Conservation (phyloP, 2,329 filamentous ascomycete species). For the Fusarium illudens region DNA sequence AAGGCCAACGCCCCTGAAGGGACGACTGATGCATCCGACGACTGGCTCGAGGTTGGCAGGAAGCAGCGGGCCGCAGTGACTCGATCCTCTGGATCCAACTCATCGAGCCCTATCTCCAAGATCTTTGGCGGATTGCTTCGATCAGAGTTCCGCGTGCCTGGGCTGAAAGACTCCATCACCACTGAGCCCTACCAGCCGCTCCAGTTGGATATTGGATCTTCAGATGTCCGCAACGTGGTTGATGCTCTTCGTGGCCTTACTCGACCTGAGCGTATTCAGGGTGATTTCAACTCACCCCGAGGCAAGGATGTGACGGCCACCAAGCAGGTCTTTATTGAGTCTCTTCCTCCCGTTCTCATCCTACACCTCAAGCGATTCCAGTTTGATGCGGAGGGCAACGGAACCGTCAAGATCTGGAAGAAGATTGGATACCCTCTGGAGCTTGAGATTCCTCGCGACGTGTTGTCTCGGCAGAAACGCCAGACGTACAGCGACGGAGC, state of each 20-base stretch:
- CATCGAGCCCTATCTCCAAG: conserved; percentile 86
- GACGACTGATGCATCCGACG: conserved; percentile 49
- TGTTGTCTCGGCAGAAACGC: conserved; percentile 78
- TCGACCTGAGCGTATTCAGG: conserved; percentile 82
- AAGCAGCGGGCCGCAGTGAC: conserved; percentile 90
- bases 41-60: conserved; percentile 92
- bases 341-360: conserved; percentile 88
- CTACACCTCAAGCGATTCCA: conserved; percentile 97
- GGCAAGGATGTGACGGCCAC: conserved; percentile 81
- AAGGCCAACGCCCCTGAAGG: conserved; percentile 42
- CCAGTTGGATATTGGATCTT: conserved; percentile 90
- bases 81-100: conserved; percentile 79
- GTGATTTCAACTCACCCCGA: conserved; percentile 81
- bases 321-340: conserved; percentile 95
- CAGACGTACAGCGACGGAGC: conserved; percentile 70
- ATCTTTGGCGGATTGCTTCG: conserved; percentile 93
- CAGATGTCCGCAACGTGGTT: conserved; percentile 87
- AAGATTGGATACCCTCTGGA: conserved; percentile 95
- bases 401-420: conserved; percentile 98
- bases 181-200: conserved; percentile 93
- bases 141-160: conserved; percentile 87
- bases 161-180: conserved; percentile 89
- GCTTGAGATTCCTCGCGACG: conserved; percentile 90
- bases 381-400: conserved; percentile 81
- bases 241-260: conserved; percentile 90